Conservation (phyloP, 768 basidiomycete species). For the Porphyrellus cyaneotinctus region DNA sequence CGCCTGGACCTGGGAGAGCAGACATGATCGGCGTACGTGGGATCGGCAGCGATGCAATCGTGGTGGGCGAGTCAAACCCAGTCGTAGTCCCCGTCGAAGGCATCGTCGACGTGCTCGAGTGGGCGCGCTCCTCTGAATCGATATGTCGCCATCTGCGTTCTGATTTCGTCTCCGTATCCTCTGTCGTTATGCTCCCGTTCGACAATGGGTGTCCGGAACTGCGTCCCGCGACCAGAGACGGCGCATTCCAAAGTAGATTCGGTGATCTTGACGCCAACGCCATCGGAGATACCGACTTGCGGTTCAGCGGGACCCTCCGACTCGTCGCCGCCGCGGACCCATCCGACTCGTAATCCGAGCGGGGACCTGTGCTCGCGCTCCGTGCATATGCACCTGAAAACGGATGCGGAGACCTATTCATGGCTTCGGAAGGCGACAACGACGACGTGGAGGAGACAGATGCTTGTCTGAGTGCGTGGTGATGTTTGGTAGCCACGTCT, state of each 20-base stretch:
- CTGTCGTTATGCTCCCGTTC: slow-evolving; percentile 14
- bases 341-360: slow-evolving; percentile 59
- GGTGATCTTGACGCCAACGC: slow-evolving; percentile 47
- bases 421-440: slow-evolving; percentile 51
- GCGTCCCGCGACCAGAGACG: slow-evolving; percentile 41
- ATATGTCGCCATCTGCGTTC: slow-evolving; percentile 32
- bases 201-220: slow-evolving; percentile 12
- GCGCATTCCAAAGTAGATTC: slow-evolving; percentile 32
- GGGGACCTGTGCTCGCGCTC: slow-evolving; percentile 25
- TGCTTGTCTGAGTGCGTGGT: slow-evolving; percentile 41
- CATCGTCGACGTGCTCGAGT: neutral
- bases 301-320: slow-evolving; percentile 59
- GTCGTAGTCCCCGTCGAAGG: slow-evolving; percentile 3
- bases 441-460: slow-evolving; percentile 67
- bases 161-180: slow-evolving; percentile 22
- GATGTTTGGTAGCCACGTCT: slow-evolving; percentile 38
- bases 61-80: slow-evolving; percentile 36
- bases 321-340: slow-evolving; percentile 34
- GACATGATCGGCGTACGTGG: slow-evolving; percentile 37
- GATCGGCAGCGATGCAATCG: slow-evolving; percentile 36
- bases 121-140: slow-evolving; percentile 9
- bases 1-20: slow-evolving; percentile 5
- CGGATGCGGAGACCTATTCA: slow-evolving; percentile 32
- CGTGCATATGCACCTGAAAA: neutral
- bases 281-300: slow-evolving; percentile 69